phyloP scores from a whole-genome alignment of 805 yeast species.

The Isabelozyma pseudorhagii region DNA sequence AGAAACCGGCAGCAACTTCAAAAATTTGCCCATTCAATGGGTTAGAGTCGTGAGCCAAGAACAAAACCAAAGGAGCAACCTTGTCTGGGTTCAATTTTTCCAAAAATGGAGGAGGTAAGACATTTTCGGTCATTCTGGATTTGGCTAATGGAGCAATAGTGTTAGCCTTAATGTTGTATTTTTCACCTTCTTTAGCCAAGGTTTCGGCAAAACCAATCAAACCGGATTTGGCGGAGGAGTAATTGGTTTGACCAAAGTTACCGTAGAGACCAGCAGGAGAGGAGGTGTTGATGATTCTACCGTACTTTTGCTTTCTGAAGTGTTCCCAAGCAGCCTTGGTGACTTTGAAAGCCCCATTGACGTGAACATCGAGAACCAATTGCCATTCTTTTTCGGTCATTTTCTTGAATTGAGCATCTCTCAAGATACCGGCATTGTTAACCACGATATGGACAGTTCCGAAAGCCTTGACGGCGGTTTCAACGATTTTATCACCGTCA shows the following conservation, averaged over 20 bases:
- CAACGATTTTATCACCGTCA: constrained; percentile 79
- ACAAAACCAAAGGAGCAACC: constrained; percentile 87
- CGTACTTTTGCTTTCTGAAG: constrained; percentile 78
- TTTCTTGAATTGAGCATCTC: constrained; percentile 83
- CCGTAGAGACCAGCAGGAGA: constrained; percentile 98
- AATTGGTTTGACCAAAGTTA: constrained; percentile 94
- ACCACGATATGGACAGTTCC: constrained; percentile 87
- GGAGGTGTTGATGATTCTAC: constrained; percentile 89
- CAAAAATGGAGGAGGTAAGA: constrained; percentile 82
- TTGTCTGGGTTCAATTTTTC: constrained; percentile 81
- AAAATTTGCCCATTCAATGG: constrained; percentile 71
- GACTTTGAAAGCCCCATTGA: constrained; percentile 83
- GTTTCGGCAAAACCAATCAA: constrained; percentile 91
- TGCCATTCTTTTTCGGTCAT: constrained; percentile 80
- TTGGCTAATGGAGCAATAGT: constrained; percentile 93
- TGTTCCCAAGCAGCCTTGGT: constrained; percentile 92
- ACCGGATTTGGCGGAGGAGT: constrained; percentile 90
- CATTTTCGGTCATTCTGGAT: constrained; percentile 91
- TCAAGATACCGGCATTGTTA: constrained; percentile 93
- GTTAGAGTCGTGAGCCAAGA: constrained; percentile 62
- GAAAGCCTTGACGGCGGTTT: constrained; percentile 80
- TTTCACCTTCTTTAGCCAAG: constrained; percentile 89
- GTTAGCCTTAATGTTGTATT: constrained; percentile 78
- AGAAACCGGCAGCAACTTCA: constrained; percentile 94
- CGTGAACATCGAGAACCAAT: constrained; percentile 80